Conservation (phyloP, 164 flowering plant species). For the Kingdonia uniflora region DNA sequence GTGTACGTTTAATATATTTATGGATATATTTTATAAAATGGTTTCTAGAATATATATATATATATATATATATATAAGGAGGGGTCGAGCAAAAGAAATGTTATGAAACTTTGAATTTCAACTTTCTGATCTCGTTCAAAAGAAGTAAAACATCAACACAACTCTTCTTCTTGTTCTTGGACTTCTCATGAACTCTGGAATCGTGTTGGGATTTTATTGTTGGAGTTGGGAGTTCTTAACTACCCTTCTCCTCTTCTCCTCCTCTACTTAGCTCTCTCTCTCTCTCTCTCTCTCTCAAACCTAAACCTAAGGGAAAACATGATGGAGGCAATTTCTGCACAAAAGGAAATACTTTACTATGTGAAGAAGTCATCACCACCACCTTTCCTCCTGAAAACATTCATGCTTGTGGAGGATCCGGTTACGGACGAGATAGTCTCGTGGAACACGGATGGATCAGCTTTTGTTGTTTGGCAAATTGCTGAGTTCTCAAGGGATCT, state of each 20-base stretch:
- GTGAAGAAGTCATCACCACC: conserved; percentile 4
- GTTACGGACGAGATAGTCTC: conserved; percentile 2
- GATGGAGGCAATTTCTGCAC: background rate
- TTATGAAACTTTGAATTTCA: too few species aligned
- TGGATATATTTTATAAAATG: too few species aligned
- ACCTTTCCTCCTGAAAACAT: conserved; percentile 8
- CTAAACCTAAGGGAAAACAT: background rate
- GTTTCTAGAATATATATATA: too few species aligned
- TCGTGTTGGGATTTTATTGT: conserved; percentile 7
- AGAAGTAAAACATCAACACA: too few species aligned
- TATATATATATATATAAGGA: too few species aligned
- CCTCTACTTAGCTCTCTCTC: background rate
- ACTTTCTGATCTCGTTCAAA: too few species aligned
- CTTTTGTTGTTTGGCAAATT: conserved; percentile 5
- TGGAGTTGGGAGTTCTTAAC: conserved; percentile 8
- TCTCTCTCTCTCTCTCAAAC: background rate
- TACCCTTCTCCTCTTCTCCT: conserved; percentile 7
- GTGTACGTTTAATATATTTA: too few species aligned
- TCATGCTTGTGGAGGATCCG: conserved; percentile 8
- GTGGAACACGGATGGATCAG: conserved; percentile 6
- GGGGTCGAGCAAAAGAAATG: too few species aligned
- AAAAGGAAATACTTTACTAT: background rate
- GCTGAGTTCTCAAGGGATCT: conserved; percentile 8
- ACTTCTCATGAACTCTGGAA: conserved; percentile 5
- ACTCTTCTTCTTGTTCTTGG: background rate